Evolutionary conservation across 1,139 yeast genomes (phyloP).

Genomic region (Trichomonascaceae sp.): DNA sequence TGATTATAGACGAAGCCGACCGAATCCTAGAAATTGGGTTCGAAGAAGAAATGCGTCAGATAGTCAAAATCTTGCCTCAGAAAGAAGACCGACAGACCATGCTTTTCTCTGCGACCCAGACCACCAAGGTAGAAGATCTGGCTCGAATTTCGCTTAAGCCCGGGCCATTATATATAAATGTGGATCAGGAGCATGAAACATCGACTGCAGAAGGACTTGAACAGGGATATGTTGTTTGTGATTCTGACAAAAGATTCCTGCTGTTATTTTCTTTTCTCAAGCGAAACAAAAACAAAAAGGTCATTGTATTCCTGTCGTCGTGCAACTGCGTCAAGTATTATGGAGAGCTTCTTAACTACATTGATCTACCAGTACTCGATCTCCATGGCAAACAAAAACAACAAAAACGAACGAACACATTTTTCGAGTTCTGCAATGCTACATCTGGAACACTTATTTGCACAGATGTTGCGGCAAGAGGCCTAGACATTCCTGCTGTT

Average conservation of each 20-base stretch:
- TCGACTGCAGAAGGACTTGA: constrained; percentile 97
- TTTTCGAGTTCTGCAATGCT: constrained; percentile 96
- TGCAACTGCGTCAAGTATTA: constrained; percentile 96
- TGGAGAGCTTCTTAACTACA: constrained; percentile 89
- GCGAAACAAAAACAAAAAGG: constrained; percentile 77
- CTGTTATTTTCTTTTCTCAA: constrained; percentile 86
- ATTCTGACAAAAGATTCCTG: constrained; percentile 87
- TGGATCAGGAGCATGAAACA: constrained; percentile 68
- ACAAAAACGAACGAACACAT: constrained; percentile 95
- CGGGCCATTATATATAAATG: constrained; percentile 94
- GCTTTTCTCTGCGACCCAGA: constrained; percentile 97
- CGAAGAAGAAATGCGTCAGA: constrained; percentile 97
- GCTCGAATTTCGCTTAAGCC: constrained; percentile 93
- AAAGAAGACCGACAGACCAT: constrained; percentile 91
- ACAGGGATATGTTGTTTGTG: constrained; percentile 97
- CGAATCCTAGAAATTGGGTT: constrained; percentile 95
- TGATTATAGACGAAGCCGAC: constrained; percentile 95
- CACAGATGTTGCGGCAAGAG: constrained; percentile 98
- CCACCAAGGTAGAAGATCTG: constrained; percentile 96
- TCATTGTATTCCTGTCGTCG: constrained; percentile 90
- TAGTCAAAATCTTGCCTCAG: constrained; percentile 79
- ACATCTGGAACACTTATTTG: constrained; percentile 87
- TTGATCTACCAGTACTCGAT: constrained; percentile 92
- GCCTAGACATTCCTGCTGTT: constrained; percentile 93
- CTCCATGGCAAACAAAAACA: constrained; percentile 98